Conservation (phyloP, 208 protist genomes). For the Crithidia bombi region DNA sequence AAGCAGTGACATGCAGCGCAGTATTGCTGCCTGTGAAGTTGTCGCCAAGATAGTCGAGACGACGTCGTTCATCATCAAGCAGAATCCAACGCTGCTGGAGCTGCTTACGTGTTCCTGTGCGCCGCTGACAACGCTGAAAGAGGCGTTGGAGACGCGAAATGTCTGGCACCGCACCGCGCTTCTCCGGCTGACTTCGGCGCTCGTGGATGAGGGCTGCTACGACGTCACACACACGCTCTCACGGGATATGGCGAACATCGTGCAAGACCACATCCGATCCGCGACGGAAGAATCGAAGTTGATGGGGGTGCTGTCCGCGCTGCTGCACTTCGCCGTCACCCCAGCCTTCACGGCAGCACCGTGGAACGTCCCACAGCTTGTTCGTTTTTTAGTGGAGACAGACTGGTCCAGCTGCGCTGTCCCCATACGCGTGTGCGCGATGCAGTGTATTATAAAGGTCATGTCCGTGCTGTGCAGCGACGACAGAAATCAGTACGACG, state of each 20-base stretch:
- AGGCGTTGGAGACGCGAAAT: slow-evolving; percentile 57
- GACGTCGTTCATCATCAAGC: slow-evolving; percentile 63
- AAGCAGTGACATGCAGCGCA: slow-evolving; percentile 24
- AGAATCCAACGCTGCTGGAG: slow-evolving; percentile 76
- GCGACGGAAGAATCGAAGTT: slow-evolving; percentile 54
- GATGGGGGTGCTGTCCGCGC: slow-evolving; percentile 58
- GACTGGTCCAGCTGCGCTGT: slow-evolving; percentile 54
- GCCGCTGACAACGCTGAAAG: slow-evolving; percentile 51
- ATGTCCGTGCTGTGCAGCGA: slow-evolving; percentile 46
- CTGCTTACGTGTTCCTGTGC: slow-evolving; percentile 54
- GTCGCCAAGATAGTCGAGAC: slow-evolving; percentile 68
- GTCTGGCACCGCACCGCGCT: slow-evolving; percentile 74
- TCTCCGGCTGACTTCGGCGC: slow-evolving; percentile 56
- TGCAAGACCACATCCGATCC: slow-evolving; percentile 53
- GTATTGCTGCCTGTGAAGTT: slow-evolving; percentile 68
- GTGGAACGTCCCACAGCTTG: slow-evolving; percentile 64
- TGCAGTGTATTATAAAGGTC: slow-evolving; percentile 45
- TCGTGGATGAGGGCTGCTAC: slow-evolving; percentile 77
- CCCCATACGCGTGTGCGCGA: slow-evolving; percentile 50
- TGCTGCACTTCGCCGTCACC: slow-evolving; percentile 51
- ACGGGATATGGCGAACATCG: slow-evolving; percentile 41
- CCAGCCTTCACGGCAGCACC: slow-evolving; percentile 54
- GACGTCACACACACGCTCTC: slow-evolving; percentile 63
- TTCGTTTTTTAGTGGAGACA: slow-evolving; percentile 55
- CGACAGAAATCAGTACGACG: slow-evolving; percentile 37